Evolutionary conservation across 768 basidiomycete species (phyloP), one percentile per base, ranked within the genome.

Genomic region (Sporobolomyces pararoseus): DNA sequence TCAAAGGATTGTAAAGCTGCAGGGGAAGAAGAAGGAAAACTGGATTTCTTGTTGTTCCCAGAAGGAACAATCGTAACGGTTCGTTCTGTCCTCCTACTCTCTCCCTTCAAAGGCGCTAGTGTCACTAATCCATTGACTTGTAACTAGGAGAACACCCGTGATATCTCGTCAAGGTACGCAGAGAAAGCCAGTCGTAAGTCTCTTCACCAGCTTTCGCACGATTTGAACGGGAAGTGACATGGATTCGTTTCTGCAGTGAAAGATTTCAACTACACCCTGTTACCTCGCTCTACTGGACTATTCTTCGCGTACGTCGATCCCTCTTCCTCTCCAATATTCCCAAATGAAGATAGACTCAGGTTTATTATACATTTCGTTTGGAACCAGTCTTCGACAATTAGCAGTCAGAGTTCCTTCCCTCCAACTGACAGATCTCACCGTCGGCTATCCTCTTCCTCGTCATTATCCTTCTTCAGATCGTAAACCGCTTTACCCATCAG

Each of bases 261-360:
- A 13, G 92, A 97, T 78, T 85, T 91, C 82, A 81, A 79, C 61
- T 85, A 96, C 77, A 79, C 85, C 21, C 83, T 98, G 7, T 84
- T 97, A 50, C 95, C 95, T 3, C 86, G 93, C 63, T 93, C 95
- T 47, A 95, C 91, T 2, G 95, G 95, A 3, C 81, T 96, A 66
- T 88, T 89, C 71, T 89, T 90, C 76, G 88, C 87, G 67, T 66
- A 7, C 35, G 66, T 58, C n/a, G n/a, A n/a, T n/a, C n/a, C n/a
- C n/a, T 55, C 32, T 17, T 42, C 39, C 39, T 42, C 39, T 42
- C 39, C n/a, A n/a, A n/a, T n/a, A n/a, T n/a, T n/a, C n/a, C n/a
- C n/a, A n/a, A n/a, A n/a, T n/a, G n/a, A n/a, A n/a, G n/a, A n/a
- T n/a, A n/a, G n/a, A n/a, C n/a, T n/a, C n/a, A n/a, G n/a, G n/a